Base-by-base conservation (phyloP, 2,329 filamentous ascomycete species). In the Cercospora citrullina region DNA sequence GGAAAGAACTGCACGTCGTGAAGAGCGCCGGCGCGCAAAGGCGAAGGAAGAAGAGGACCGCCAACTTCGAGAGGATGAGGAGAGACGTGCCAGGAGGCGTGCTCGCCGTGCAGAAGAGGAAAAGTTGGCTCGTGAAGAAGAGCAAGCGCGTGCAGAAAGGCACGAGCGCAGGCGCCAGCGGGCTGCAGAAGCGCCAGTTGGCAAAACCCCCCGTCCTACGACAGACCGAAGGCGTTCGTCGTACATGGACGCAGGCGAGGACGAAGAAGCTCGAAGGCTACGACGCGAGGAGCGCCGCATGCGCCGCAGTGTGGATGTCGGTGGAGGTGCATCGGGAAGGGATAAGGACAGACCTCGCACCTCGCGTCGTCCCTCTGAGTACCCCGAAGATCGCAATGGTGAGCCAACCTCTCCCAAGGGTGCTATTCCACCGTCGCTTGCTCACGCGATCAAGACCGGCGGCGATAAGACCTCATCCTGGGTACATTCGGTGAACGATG, bases 401-500 rank as follows among this genome's bases (percentile, higher is more conserved):
- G 73, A 76, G 71, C 75, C 57, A 64, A 58, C 45, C 42, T 65
- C 71, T 55, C 68, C 71, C 65, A 70, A 69, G 59, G 61, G 62
- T 60, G 48, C 63, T 10, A 59, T 67, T 63, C 72, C 69, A 18
- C 64, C 70, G 42, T 71, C 75, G 30, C 60, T 70, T 65, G 72
- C 73, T 73, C 75, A 75, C 72, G 74, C 69, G 42, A 72, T 74
- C 65, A 73, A 75, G 69, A 71, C 71, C 71, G 75, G 75, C 66
- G 78, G 80, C 60, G 82, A 84, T 76, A 84, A 84, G 76, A 84
- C 83, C 5, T 79, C 79, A 1, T 83, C 80, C 0, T 85, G 83
- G 83, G 82, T 85, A 8, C 76, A 84, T 66, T 80, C 77, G 1
- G 72, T 85, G 61, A 80, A 78, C 62, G 79, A 80, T 58, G 80